Evolutionary conservation across 2,329 filamentous ascomycete genomes (phyloP).

Genomic region (Raffaelea deltoideospora): DNA sequence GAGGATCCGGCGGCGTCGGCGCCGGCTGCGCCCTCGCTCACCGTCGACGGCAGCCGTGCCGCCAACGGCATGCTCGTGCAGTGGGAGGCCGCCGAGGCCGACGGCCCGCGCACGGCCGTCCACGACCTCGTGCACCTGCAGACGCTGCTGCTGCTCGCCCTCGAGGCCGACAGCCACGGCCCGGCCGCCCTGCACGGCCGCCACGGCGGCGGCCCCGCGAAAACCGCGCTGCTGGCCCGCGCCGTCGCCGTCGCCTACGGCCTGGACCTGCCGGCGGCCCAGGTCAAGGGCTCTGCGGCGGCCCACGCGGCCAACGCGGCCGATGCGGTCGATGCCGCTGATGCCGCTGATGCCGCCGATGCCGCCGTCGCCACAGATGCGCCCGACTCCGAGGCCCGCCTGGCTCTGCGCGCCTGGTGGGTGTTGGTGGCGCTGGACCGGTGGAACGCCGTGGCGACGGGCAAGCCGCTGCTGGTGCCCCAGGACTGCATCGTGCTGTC

Average conservation of each 20-base stretch:
- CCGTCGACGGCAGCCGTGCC: slow-evolving; percentile 14
- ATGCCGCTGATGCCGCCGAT: slow-evolving; percentile 23
- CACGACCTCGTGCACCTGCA: slow-evolving; percentile 47
- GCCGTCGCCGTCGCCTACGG: slow-evolving; percentile 52
- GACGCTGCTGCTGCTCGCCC: slow-evolving; percentile 48
- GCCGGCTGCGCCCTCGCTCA: too few relatives aligned
- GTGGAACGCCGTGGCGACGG: slow-evolving; percentile 56
- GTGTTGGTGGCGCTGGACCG: slow-evolving; percentile 55
- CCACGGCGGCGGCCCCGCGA: slow-evolving; percentile 29
- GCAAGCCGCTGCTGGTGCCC: slow-evolving; percentile 45
- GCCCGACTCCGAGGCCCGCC: slow-evolving; percentile 43
- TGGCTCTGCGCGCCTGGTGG: slow-evolving; percentile 56
- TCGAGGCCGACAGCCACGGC: slow-evolving; percentile 47
- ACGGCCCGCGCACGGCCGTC: slow-evolving; percentile 13
- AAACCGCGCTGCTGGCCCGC: slow-evolving; percentile 42
- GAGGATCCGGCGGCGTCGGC: slow-evolving; percentile 11
- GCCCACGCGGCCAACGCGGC: slow-evolving; percentile 23
- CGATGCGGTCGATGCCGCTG: slow-evolving; percentile 31
- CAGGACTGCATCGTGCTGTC: slow-evolving; percentile 45
- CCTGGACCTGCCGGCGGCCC: slow-evolving; percentile 41
- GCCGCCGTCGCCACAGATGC: slow-evolving; percentile 31
- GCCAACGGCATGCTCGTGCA: slow-evolving; percentile 33
- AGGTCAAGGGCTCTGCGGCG: slow-evolving; percentile 11
- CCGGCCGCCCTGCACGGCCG: slow-evolving; percentile 22
- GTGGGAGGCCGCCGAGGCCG: slow-evolving; percentile 29